These are phyloP conservation scores for Dendrobium huoshanense DNA, from an alignment of 106 monocot species.

Conservation along the genomic window DNA sequence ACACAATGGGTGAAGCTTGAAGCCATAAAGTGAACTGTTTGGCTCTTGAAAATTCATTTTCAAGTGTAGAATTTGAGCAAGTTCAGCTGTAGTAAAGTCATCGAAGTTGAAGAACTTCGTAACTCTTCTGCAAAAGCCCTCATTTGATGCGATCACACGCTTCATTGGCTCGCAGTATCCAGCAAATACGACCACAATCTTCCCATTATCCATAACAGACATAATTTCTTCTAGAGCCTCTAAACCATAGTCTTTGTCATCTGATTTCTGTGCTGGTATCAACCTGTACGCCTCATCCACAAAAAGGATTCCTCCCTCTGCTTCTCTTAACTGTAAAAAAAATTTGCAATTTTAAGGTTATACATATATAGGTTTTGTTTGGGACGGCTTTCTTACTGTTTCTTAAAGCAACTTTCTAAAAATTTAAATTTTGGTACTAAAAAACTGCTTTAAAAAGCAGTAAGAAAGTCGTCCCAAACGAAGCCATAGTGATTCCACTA, in stretches of 20 bases:
- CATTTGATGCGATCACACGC: constrained; percentile 81
- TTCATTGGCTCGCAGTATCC: constrained; percentile 93
- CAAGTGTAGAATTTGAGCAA: constrained; percentile 66
- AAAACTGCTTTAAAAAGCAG: too few species aligned
- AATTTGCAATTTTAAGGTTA: background rate
- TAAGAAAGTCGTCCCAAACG: too few species aligned
- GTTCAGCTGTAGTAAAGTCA: constrained; percentile 61
- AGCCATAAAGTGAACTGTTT: constrained; percentile 57
- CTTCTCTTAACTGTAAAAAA: constrained; percentile 63
- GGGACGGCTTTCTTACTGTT: too few species aligned
- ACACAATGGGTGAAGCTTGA: constrained; percentile 77
- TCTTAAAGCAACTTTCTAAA: too few species aligned
- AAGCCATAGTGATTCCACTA: background rate
- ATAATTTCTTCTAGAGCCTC: constrained; percentile 98
- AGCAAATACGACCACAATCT: constrained; percentile 81
- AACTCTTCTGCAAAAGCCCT: constrained; percentile 86
- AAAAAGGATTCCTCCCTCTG: constrained; percentile 92
- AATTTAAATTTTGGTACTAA: too few species aligned
- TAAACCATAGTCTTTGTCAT: constrained; percentile 90
- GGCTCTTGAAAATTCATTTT: constrained; percentile 56
- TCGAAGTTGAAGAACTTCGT: constrained; percentile 88
- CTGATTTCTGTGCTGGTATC: constrained; percentile 88
- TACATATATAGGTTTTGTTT: background rate
- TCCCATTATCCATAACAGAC: constrained; percentile 94
- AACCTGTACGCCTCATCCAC: constrained; percentile 95